Conservation (phyloP, 768 basidiomycete species). For the Boletus subcaerulescens region DNA sequence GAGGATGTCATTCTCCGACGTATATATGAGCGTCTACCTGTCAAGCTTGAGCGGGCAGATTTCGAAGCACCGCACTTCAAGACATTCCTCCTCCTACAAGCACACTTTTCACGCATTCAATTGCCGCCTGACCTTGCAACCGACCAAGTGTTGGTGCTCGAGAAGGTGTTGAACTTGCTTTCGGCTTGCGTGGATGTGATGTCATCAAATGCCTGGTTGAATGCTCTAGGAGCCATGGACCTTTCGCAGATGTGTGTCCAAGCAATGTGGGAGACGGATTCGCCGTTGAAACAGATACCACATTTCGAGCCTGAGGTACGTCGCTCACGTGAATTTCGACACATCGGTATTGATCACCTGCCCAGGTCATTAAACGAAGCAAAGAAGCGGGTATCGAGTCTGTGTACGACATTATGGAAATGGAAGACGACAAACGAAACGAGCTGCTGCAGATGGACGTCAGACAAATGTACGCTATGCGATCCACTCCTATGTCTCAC, state of each 20-base stretch:
- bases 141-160: slow-evolving; percentile 83
- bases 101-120: slow-evolving; percentile 91
- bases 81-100: slow-evolving; percentile 93
- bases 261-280: slow-evolving; percentile 96
- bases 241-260: slow-evolving; percentile 98
- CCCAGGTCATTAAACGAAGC: slow-evolving; percentile 78
- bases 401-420: slow-evolving; percentile 97
- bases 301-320: slow-evolving; percentile 88
- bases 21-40: slow-evolving; percentile 94
- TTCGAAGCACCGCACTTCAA: slow-evolving; percentile 98
- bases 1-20: slow-evolving; percentile 82
- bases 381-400: slow-evolving; percentile 78
- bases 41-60: slow-evolving; percentile 81
- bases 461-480: slow-evolving; percentile 70
- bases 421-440: slow-evolving; percentile 90
- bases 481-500: background rate
- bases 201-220: slow-evolving; percentile 95
- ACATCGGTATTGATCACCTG: background rate
- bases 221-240: slow-evolving; percentile 95
- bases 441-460: slow-evolving; percentile 81
- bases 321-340: background rate
- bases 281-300: slow-evolving; percentile 92
- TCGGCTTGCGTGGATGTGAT: slow-evolving; percentile 98
- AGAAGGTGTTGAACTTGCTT: slow-evolving; percentile 86
- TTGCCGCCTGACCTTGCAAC: slow-evolving; percentile 92